Percentiles rank a stretch among this genome's conserved stretches.
These are phyloP conservation scores for Aspergillus amoenus DNA, from an alignment of 2,329 filamentous ascomycete species.

Conservation along the genomic window DNA sequence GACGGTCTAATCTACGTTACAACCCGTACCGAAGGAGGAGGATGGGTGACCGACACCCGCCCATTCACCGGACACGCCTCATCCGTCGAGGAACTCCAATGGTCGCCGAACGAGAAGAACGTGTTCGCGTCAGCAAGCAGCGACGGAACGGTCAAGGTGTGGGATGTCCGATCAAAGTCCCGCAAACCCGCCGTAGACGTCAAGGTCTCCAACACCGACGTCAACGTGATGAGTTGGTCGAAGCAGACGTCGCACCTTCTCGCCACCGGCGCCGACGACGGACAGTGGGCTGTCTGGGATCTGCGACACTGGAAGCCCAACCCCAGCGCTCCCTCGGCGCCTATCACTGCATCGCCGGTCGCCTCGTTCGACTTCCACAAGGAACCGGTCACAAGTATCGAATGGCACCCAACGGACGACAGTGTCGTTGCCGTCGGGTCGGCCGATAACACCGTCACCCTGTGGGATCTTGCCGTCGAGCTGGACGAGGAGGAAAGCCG, in stretches of 20 bases:
- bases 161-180: slow-evolving; percentile 90
- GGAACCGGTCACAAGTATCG: slow-evolving; percentile 91
- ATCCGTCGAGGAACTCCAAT: slow-evolving; percentile 93
- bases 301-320: slow-evolving; percentile 87
- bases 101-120: slow-evolving; percentile 88
- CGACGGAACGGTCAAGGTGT: slow-evolving; percentile 92
- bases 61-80: slow-evolving; percentile 80
- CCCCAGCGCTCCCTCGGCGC: slow-evolving; percentile 47
- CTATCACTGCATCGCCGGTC: slow-evolving; percentile 70
- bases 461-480: slow-evolving; percentile 97
- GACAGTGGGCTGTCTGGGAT: slow-evolving; percentile 95
- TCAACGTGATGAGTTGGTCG: slow-evolving; percentile 97
- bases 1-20: slow-evolving; percentile 87
- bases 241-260: slow-evolving; percentile 83
- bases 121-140: slow-evolving; percentile 93
- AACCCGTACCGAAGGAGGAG: slow-evolving; percentile 80
- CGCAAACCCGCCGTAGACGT: slow-evolving; percentile 85
- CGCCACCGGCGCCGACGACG: slow-evolving; percentile 89
- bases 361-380: slow-evolving; percentile 94
- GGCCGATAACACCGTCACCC: slow-evolving; percentile 87
- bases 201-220: slow-evolving; percentile 77
- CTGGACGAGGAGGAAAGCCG: slow-evolving; percentile 95
- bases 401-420: slow-evolving; percentile 98
- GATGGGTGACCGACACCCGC: slow-evolving; percentile 82
- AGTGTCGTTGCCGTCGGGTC: slow-evolving; percentile 90